Conservation (phyloP, 169 alveolate genomes). For the Amoebophrya sp. region DNA sequence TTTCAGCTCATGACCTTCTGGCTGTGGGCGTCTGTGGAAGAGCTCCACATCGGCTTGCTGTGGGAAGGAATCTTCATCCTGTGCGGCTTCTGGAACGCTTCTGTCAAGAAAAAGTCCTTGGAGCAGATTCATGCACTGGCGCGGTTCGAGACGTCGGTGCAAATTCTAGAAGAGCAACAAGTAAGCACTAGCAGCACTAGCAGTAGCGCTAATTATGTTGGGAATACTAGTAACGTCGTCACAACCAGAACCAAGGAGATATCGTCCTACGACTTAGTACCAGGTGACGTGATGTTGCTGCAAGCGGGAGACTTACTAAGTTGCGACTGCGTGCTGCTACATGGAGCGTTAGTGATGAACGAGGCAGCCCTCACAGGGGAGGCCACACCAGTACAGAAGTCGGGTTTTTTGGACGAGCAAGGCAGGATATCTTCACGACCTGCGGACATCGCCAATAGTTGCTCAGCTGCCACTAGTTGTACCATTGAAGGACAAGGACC, state of each 20-base stretch:
- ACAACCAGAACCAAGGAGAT: not conserved
- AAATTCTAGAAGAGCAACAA: not conserved
- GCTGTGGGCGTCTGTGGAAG: conserved; percentile 14
- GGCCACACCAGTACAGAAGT: conserved; percentile 19
- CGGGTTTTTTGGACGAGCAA: no score
- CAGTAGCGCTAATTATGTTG: not conserved
- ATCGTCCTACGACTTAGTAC: not conserved
- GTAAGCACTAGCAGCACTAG: not conserved
- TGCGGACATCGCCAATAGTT: no score
- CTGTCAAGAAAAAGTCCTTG: not conserved
- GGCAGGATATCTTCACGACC: no score
- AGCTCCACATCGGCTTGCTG: conserved; percentile 10
- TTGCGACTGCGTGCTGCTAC: not conserved
- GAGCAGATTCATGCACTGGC: not conserved
- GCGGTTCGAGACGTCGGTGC: not conserved
- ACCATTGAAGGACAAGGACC: no score
- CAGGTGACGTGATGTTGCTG: not conserved
- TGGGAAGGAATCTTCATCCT: not conserved
- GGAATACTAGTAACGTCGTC: not conserved
- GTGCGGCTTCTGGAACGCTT: not conserved
- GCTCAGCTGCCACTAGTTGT: no score
- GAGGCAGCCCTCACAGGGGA: conserved; percentile 11
- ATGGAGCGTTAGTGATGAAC: not conserved
- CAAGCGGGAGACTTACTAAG: not conserved
- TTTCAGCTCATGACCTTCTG: not conserved